phyloP scores from a whole-genome alignment of 441 rosid genomes.

The Syzygium malaccense region DNA sequence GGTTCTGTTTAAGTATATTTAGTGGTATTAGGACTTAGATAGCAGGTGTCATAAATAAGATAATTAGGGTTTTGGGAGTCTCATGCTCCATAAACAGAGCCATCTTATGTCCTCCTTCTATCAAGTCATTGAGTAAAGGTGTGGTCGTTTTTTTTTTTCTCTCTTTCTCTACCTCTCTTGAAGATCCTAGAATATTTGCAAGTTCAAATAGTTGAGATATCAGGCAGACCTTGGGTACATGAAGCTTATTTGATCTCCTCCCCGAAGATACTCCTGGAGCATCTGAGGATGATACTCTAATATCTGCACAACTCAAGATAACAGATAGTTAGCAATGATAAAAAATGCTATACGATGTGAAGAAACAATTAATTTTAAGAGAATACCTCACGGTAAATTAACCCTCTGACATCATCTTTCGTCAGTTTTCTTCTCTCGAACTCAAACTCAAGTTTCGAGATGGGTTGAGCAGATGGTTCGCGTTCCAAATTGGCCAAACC shows the following conservation, averaged over 20 bases:
- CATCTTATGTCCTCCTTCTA: background rate
- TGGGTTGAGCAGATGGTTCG: conserved; percentile 1
- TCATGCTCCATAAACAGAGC: background rate
- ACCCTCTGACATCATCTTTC: conserved; percentile 1
- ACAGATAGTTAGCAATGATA: background rate
- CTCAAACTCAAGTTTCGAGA: conserved; percentile 7
- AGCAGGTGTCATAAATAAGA: background rate
- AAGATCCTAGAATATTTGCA: background rate
- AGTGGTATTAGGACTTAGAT: background rate
- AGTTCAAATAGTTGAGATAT: background rate
- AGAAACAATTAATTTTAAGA: background rate
- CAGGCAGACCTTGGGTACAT: conserved; percentile 1
- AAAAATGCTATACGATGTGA: background rate
- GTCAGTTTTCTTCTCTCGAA: conserved; percentile 1
- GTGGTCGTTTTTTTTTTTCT: background rate
- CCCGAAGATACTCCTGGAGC: conserved; percentile 3
- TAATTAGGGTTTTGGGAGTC: background rate
- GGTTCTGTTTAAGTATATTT: background rate
- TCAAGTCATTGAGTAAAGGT: background rate
- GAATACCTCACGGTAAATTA: conserved; percentile 4
- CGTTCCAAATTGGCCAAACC: background rate
- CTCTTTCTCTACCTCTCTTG: background rate
- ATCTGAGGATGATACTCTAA: conserved; percentile 10
- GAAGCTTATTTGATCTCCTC: conserved; percentile 1
- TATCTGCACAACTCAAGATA: background rate